These are phyloP conservation scores for Mycena sanguinolenta DNA, from an alignment of 768 basidiomycete genomes.

Conservation along the genomic window DNA sequence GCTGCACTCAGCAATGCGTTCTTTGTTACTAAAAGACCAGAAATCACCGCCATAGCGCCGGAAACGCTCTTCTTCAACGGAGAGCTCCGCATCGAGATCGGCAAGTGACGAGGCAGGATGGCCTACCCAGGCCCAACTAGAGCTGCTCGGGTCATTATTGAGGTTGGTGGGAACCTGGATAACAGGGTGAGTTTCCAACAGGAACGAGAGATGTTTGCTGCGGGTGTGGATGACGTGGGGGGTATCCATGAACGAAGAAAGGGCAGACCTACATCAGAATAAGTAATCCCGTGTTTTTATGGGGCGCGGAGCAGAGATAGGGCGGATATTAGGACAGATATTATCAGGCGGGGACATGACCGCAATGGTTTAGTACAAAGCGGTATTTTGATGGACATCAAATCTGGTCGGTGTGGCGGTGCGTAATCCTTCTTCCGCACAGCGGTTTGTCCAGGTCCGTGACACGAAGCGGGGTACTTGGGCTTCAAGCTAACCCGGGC, in stretches of 20 bases:
- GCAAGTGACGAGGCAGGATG: neutral
- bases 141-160: neutral
- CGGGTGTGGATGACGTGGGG: neutral
- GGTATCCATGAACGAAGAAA: neutral
- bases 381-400: too few relatives aligned
- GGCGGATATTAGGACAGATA: too few relatives aligned
- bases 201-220: neutral
- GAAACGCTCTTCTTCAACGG: neutral
- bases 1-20: too few relatives aligned
- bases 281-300: neutral
- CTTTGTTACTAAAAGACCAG: too few relatives aligned
- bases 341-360: too few relatives aligned
- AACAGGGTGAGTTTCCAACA: neutral
- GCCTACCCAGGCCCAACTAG: constrained; percentile 1
- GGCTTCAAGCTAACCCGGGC: too few relatives aligned
- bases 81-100: neutral
- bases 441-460: too few relatives aligned
- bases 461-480: too few relatives aligned
- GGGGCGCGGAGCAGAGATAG: too few relatives aligned
- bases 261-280: neutral
- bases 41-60: neutral
- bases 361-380: too few relatives aligned
- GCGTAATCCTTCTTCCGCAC: too few relatives aligned
- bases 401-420: too few relatives aligned
- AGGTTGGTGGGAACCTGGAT: neutral